Base-by-base conservation (phyloP, 306 rosid genomes). In the Psophocarpus tetragonolobus region DNA sequence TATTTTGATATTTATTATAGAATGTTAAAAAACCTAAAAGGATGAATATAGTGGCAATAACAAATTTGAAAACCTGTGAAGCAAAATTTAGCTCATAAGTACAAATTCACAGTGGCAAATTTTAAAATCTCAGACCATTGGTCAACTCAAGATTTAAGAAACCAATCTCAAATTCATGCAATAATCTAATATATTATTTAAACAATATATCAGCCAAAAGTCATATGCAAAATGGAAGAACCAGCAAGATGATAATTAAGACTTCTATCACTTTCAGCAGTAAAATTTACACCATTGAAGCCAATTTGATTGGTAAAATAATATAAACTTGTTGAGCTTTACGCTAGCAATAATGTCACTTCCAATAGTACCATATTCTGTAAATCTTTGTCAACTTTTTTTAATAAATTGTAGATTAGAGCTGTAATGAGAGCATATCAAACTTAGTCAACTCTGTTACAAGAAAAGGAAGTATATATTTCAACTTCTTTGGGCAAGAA, bases 41-140 rank as follows among this genome's bases (percentile, higher is more conserved):
- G 45, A 47, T 35, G 15, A 29, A 39, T 9, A 66, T 32, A 30
- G 7, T 18, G 65, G 23, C 23, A 61, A 11, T 57, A 33, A 38
- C 23, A 69, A 73, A 65, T 74, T 62, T 35, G 47, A 79, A 30
- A 50, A 10, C 69, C 72, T 20, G 53, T 39, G 24, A 83, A 42
- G 36, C 36, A 42, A 33, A 72, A 73, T 57, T 51, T 80, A 44
- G 77, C 61, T 64, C 39, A 56, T 65, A 57, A 36, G 69, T 39
- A 45, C 69, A 27, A 64, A 13, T 4, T 64, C 29, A 48, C 6
- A 10, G 38, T 26, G 13, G 14, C 63, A n/a, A 51, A 66, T 54
- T 30, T 50, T 26, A 39, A 51, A 60, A 56, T 30, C 53, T 58
- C 18, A 39, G 35, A 53, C 29, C 41, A 76, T 74, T 39, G 23